Base-by-base conservation (phyloP, 2,329 filamentous ascomycete genomes). In the Ilyonectria destructans region DNA sequence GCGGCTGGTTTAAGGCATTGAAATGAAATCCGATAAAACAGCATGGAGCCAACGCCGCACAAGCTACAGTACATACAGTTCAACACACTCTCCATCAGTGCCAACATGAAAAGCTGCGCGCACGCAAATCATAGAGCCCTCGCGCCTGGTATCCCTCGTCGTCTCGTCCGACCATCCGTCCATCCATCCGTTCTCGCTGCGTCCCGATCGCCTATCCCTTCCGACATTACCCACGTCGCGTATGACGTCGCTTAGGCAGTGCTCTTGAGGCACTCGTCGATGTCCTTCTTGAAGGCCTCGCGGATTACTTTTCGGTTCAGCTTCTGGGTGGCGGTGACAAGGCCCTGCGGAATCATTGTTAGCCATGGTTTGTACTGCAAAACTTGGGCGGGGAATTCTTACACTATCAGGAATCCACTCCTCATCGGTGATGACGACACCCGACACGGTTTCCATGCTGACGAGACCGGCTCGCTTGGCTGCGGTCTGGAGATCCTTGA, bases 321-420 rank as follows among this genome's bases (percentile, higher is more conserved):
- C 79, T 90, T 90, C 69, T 89, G 86, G 7, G 88, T 90, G n/a
- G 87, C 88, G 35, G 88, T 90, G 33, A 89, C 87, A 31, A 90
- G 82, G 2, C 87, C 87, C 88, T 90, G 64, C n/a, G 54, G 31
- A 15, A 35, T 12, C 45, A 40, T 12, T 6, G 63, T 82, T 74
- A 78, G 70, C 59, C 65, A 61, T 13, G 13, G 19, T 48, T 61
- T 40, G 21, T 8, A n/a, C 52, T 31, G 12, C 15, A 2, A 5
- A 26, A 55, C 8, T 19, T 10, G 37, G 31, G 23, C 31, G 37
- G n/a, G 21, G 40, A 54, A 49, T 65, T 88, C 93, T 91, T 85
- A 96, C 93, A 78, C 91, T 96, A 67, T 90, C 88, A 60, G 94
- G 93, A 62, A 92, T 96, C 94, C 94, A 97, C 81, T 97, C 94